These are phyloP conservation scores for Aspergillus sergii DNA, from an alignment of 2,329 filamentous ascomycete genomes.

Conservation along the genomic window DNA sequence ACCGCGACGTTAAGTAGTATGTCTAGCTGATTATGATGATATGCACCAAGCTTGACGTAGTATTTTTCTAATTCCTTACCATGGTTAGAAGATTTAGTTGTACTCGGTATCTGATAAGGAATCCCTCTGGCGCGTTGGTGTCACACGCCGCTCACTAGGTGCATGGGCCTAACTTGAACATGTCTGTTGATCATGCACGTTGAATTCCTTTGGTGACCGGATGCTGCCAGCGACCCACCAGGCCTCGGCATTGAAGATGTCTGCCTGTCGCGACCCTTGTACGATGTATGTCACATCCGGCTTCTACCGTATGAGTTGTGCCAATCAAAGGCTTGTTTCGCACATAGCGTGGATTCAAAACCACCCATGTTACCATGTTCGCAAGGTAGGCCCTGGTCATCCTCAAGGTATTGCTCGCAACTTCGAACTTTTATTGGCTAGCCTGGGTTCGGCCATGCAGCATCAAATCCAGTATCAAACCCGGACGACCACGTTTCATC, in stretches of 20 bases:
- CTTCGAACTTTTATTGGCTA: neutral
- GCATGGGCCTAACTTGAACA: neutral
- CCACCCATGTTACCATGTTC: neutral
- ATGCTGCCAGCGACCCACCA: neutral
- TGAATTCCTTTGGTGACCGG: too few species aligned
- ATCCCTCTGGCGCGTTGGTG: neutral
- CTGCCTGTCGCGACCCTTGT: neutral
- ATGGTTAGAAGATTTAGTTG: neutral
- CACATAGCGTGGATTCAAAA: neutral
- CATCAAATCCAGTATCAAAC: slow-evolving; percentile 35
- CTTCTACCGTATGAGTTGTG: neutral
- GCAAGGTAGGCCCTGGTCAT: neutral
- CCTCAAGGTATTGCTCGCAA: neutral
- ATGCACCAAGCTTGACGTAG: neutral
- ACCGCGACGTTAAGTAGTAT: neutral
- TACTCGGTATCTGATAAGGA: neutral
- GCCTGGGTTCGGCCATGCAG: slow-evolving; percentile 28
- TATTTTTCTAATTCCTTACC: neutral
- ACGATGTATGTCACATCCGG: neutral
- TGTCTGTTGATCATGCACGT: neutral
- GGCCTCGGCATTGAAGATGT: neutral
- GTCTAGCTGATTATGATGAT: neutral
- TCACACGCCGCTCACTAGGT: neutral
- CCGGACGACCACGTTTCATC: slow-evolving; percentile 40
- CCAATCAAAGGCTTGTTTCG: neutral